A percentile compares a stretch with the other conserved stretches of the same genome.
These are phyloP conservation scores for Chrysoporthe puriensis DNA, from an alignment of 2,329 filamentous ascomycete species.

Conservation along the genomic window DNA sequence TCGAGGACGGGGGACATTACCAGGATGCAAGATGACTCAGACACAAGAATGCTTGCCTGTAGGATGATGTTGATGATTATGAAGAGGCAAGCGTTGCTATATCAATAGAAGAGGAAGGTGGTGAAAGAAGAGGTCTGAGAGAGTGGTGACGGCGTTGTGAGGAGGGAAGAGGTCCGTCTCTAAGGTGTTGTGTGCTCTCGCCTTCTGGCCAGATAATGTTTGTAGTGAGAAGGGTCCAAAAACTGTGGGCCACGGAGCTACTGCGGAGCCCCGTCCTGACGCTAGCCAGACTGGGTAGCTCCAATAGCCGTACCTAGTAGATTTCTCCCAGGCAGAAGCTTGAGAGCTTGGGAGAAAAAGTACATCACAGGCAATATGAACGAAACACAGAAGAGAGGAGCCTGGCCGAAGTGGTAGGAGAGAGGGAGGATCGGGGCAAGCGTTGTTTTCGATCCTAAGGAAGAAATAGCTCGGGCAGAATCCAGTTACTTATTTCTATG, in stretches of 20 bases:
- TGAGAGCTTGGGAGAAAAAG: too few species aligned
- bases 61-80: neutral
- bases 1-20: neutral
- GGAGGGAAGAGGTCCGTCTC: conserved; percentile 11
- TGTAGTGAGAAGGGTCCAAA: conserved; percentile 20
- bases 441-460: too few species aligned
- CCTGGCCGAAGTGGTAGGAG: neutral
- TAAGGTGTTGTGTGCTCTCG: conserved; percentile 23
- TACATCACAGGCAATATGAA: neutral
- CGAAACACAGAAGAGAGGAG: neutral
- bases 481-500: neutral
- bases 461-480: neutral
- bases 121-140: conserved; percentile 10
- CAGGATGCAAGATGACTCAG: neutral
- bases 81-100: neutral
- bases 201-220: conserved; percentile 28
- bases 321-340: too few species aligned
- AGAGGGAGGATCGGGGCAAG: neutral
- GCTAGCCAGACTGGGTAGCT: conserved; percentile 22
- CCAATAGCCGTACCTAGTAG: conserved; percentile 5
- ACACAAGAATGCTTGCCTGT: neutral
- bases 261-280: conserved; percentile 14
- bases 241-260: conserved; percentile 24
- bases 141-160: conserved; percentile 10
- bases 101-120: neutral